A percentile compares a stretch with the other conserved stretches of the same genome.
These are phyloP conservation scores for Aspergillus quadrilineatus DNA, from an alignment of 2,329 filamentous ascomycete species.

Conservation along the genomic window DNA sequence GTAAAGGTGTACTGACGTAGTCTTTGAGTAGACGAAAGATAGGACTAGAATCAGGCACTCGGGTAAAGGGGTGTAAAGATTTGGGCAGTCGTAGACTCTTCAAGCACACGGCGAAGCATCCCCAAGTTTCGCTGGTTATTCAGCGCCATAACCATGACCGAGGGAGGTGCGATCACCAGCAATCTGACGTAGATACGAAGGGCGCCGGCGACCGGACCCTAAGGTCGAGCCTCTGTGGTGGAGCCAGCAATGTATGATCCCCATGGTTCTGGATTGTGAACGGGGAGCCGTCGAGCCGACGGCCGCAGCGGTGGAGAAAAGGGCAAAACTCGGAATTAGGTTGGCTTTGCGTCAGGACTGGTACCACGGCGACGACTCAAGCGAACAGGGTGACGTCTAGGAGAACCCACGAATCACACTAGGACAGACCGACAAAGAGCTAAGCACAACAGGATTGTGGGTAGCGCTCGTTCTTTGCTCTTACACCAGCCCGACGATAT, in stretches of 20 bases:
- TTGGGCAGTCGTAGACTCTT: background rate
- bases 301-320: background rate
- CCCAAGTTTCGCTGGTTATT: background rate
- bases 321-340: constrained; percentile 4
- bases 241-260: constrained; percentile 9
- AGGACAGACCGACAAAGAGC: background rate
- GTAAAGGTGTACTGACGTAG: background rate
- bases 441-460: background rate
- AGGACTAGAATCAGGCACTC: background rate
- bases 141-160: constrained; percentile 5
- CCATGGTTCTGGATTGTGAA: background rate
- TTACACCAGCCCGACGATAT: background rate
- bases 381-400: background rate
- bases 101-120: constrained; percentile 2
- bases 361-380: constrained; percentile 10
- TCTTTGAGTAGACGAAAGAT: background rate
- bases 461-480: constrained; percentile 4
- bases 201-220: constrained; percentile 3
- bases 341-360: constrained; percentile 5
- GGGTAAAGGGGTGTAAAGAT: constrained; percentile 1
- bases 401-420: background rate
- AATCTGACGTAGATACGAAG: constrained; percentile 14
- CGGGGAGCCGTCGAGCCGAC: background rate
- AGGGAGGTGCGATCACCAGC: constrained; percentile 4
- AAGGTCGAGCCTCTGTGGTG: constrained; percentile 5